phyloP scores from a whole-genome alignment of 345 rosid genomes.

The Euphorbia peplus region DNA sequence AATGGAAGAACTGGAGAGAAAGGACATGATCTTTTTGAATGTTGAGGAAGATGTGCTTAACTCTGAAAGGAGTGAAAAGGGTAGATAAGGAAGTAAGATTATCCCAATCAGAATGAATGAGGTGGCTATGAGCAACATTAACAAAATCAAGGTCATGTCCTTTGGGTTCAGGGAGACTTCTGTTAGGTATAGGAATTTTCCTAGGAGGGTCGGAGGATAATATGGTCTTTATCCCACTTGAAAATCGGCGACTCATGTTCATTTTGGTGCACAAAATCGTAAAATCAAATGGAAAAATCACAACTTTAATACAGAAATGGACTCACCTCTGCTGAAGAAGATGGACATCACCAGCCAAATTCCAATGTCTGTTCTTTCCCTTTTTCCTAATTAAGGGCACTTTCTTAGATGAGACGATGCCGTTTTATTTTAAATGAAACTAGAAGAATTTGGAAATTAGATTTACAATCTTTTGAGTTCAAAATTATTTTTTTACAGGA shows the following conservation, averaged over 20 bases:
- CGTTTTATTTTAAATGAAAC: too few species aligned
- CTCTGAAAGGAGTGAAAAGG: constrained; percentile 50
- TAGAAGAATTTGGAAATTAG: too few species aligned
- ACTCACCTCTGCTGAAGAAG: too few species aligned
- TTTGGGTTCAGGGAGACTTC: constrained; percentile 54
- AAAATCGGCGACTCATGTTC: constrained; percentile 30
- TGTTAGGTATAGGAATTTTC: constrained; percentile 60
- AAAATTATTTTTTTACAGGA: too few species aligned
- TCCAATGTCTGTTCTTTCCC: too few species aligned
- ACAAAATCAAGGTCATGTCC: constrained; percentile 84
- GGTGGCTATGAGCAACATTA: constrained; percentile 74
- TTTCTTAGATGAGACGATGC: too few species aligned
- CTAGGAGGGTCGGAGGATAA: constrained; percentile 2
- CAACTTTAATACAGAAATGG: too few species aligned
- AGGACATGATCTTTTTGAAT: constrained; percentile 61
- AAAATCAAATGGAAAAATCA: too few species aligned
- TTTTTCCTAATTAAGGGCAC: too few species aligned
- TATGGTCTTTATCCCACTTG: constrained; percentile 17
- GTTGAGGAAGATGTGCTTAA: constrained; percentile 57
- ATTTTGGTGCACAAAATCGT: neutral
- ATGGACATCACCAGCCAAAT: too few species aligned
- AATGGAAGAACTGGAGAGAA: constrained; percentile 71
- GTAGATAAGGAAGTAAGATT: constrained; percentile 43
- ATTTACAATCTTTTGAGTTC: too few species aligned
- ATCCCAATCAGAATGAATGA: constrained; percentile 78